Evolutionary conservation across 352 stramenopile species (phyloP).

Genomic region (Phytophthora sp.): DNA sequence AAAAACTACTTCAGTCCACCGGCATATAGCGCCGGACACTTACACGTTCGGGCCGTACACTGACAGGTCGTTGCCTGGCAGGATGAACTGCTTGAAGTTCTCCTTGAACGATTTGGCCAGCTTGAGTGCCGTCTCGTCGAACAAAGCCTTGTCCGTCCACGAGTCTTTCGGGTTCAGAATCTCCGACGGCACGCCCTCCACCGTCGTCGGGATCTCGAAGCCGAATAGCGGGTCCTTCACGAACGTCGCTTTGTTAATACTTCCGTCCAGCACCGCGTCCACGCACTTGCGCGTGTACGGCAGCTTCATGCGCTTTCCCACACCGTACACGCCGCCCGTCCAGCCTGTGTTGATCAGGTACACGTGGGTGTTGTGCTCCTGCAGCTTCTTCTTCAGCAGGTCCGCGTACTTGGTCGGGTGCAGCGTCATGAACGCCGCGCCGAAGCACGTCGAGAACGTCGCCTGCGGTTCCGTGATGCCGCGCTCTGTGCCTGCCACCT

Average conservation of each 20-base stretch:
- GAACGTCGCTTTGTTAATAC: slow-evolving; percentile 68
- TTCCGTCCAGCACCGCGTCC: slow-evolving; percentile 74
- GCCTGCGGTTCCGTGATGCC: slow-evolving; percentile 95
- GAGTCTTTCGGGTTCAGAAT: slow-evolving; percentile 79
- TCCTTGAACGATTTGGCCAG: slow-evolving; percentile 79
- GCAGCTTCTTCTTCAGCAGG: slow-evolving; percentile 96
- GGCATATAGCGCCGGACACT: slow-evolving; percentile 10
- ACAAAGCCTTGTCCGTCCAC: slow-evolving; percentile 83
- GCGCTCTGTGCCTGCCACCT: slow-evolving; percentile 98
- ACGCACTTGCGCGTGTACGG: slow-evolving; percentile 80
- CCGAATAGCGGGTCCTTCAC: slow-evolving; percentile 77
- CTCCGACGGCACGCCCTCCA: slow-evolving; percentile 74
- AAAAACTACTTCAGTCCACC: neutral
- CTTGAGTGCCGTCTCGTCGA: slow-evolving; percentile 76
- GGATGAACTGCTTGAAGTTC: slow-evolving; percentile 89
- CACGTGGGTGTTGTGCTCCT: slow-evolving; percentile 93
- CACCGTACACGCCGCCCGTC: slow-evolving; percentile 94
- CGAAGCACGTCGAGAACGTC: slow-evolving; percentile 98
- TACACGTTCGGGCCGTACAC: slow-evolving; percentile 65
- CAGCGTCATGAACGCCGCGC: slow-evolving; percentile 97
- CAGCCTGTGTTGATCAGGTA: slow-evolving; percentile 99
- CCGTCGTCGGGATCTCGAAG: slow-evolving; percentile 67
- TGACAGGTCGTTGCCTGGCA: slow-evolving; percentile 76
- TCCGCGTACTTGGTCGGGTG: slow-evolving; percentile 98
- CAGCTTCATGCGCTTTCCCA: slow-evolving; percentile 97